Conservation (phyloP, 2,329 filamentous ascomycete genomes). For the Fusarium abutilonis region DNA sequence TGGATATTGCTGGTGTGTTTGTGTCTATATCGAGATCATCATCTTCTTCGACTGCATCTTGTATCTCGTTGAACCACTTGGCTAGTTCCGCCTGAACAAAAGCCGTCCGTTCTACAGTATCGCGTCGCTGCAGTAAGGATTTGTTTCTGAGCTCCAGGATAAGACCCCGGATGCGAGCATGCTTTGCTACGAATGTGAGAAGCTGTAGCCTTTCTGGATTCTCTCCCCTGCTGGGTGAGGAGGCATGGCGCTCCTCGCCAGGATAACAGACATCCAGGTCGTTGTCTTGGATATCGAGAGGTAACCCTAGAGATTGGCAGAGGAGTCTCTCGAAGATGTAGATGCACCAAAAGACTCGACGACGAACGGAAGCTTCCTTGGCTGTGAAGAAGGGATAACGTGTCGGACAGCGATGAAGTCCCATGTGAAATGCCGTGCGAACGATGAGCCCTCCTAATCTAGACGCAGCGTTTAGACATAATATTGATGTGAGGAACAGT, state of each 20-base stretch:
- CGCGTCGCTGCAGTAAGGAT: conserved; percentile 57
- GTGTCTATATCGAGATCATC: conserved; percentile 23
- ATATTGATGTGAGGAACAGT: conserved; percentile 64
- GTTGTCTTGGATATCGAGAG: conserved; percentile 64
- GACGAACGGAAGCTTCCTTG: conserved; percentile 58
- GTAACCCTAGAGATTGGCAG: conserved; percentile 65
- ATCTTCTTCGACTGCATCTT: conserved; percentile 57
- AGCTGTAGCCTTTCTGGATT: conserved; percentile 48
- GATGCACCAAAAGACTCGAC: conserved; percentile 66
- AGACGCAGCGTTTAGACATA: conserved; percentile 66
- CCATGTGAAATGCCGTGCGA: conserved; percentile 65
- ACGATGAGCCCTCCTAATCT: conserved; percentile 64
- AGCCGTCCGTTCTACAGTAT: conserved; percentile 54
- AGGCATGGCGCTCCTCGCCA: conserved; percentile 56
- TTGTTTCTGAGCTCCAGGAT: conserved; percentile 65
- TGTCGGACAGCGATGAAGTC: conserved; percentile 66
- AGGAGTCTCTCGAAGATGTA: conserved; percentile 65
- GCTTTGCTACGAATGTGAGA: conserved; percentile 56
- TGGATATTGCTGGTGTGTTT: conserved; percentile 33
- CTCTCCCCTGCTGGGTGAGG: conserved; percentile 20
- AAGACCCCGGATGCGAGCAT: conserved; percentile 59
- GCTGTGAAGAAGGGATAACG: conserved; percentile 61
- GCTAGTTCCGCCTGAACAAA: conserved; percentile 60
- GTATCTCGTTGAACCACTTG: conserved; percentile 64
- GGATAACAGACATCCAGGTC: conserved; percentile 68